Evolutionary conservation across 2,329 filamentous ascomycete species (phyloP).

Genomic region (Daldinia sp.): DNA sequence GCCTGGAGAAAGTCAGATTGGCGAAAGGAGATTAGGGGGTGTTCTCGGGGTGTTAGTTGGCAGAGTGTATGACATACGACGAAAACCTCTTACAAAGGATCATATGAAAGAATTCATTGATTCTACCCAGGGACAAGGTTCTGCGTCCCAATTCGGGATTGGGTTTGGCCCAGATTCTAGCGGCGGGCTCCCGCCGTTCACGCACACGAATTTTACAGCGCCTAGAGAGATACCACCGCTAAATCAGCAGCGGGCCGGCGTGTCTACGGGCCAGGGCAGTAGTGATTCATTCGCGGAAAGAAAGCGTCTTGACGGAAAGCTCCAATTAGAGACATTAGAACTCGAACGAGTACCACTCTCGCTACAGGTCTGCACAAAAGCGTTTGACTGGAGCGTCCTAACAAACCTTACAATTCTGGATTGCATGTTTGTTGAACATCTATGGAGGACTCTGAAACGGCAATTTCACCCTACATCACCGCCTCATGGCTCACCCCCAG

Average conservation of each 20-base stretch:
- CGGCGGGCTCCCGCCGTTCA: neutral
- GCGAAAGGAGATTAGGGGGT: constrained; percentile 71
- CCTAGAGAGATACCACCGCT: constrained; percentile 6
- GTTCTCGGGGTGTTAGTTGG: constrained; percentile 74
- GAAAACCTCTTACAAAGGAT: constrained; percentile 34
- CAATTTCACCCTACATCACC: constrained; percentile 61
- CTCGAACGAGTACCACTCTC: constrained; percentile 79
- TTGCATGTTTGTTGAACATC: constrained; percentile 74
- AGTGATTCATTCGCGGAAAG: constrained; percentile 32
- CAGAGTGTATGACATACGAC: constrained; percentile 68
- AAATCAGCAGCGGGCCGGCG: constrained; percentile 4
- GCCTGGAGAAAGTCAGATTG: constrained; percentile 65
- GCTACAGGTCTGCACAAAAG: constrained; percentile 72
- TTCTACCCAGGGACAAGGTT: constrained; percentile 9
- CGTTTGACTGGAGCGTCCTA: constrained; percentile 77
- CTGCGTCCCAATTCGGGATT: constrained; percentile 13
- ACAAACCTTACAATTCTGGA: constrained; percentile 77
- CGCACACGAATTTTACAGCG: constrained; percentile 4
- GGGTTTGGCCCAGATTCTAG: constrained; percentile 21
- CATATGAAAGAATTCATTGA: constrained; percentile 21
- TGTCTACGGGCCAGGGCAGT: neutral
- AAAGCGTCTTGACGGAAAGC: constrained; percentile 61
- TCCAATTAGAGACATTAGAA: constrained; percentile 76
- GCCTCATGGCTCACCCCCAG: constrained; percentile 44
- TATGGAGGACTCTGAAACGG: constrained; percentile 77